Base-by-base conservation (phyloP, 148 eudicot species). In the Camellia granthamiana region DNA sequence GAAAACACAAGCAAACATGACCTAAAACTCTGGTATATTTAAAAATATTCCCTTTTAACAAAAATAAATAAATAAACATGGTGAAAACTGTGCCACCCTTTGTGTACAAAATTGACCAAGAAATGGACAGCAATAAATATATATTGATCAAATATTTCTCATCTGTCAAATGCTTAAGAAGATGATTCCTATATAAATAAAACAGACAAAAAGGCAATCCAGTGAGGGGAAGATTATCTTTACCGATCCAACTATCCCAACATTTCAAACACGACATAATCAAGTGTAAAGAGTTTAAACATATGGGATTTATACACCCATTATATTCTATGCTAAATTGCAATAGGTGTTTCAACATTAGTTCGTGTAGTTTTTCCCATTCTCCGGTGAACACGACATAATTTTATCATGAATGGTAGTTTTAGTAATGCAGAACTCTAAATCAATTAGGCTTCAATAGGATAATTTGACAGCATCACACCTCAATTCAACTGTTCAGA, bases 401-500 rank as follows among this genome's bases (percentile, higher is more conserved):
- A 58, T 16, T 38, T 23, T 38, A 54, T 74, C 77, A 2, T 23
- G 46, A 74, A 54, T 14, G 12, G 38, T 30, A 30, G 7, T 51
- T 5, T 5, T 42, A 3, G 62, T 54, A 18, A 38, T 16, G 55
- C 63, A 54, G n/a, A 52, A 58, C 49, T 78, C 60, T 66, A 11
- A 38, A 69, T 70, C 51, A 41, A 67, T 46, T 23, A 58, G 68
- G 54, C n/a, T 18, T 43, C 13, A 23, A 44, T 18, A 41, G 43
- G 51, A 46, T 16, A 52, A 12, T 79, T n/a, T n/a, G 54, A 43
- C 43, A 23, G 30, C 54, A 59, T 13, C 58, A 79, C 58, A 79
- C 58, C 44, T 76, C 66, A 76, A 7, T 62, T 68, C 23, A 78
- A 58, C 80, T 63, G 52, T 54, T 88, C 84, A 47, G 78, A 56